A percentile compares a stretch with the other conserved stretches of the same genome.
Conservation (phyloP, 768 basidiomycete species). For the Tulasnella sp. region DNA sequence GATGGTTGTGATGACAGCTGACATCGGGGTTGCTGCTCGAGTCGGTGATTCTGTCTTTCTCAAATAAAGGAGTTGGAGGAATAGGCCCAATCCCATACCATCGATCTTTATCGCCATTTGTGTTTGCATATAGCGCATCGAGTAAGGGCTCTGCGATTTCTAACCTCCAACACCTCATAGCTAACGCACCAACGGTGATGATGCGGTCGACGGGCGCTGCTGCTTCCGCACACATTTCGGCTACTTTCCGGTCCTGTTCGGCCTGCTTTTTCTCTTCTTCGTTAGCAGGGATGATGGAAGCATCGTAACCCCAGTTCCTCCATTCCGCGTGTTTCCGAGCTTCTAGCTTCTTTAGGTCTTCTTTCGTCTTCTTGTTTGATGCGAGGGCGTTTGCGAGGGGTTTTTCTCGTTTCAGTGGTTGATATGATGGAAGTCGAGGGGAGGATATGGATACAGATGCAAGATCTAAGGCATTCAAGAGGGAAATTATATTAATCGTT, state of each 20-base stretch:
- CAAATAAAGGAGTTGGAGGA: slow-evolving; percentile 6
- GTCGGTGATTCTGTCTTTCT: not conserved
- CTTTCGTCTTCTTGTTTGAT: slow-evolving; percentile 12
- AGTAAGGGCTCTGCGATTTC: slow-evolving; percentile 15
- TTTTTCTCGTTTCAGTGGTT: slow-evolving; percentile 8
- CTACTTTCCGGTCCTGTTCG: slow-evolving; percentile 9
- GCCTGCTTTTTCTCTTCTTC: slow-evolving; percentile 3
- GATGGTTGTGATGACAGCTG: not conserved
- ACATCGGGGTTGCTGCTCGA: not conserved
- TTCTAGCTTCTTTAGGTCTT: slow-evolving; percentile 15
- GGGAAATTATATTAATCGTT: not conserved
- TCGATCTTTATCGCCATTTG: slow-evolving; percentile 1
- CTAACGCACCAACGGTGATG: slow-evolving; percentile 14
- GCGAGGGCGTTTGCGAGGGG: not conserved
- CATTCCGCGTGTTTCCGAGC: slow-evolving; percentile 16
- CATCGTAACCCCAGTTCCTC: slow-evolving; percentile 16
- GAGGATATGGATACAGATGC: slow-evolving; percentile 4
- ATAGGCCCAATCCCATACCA: slow-evolving; percentile 5
- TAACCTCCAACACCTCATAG: slow-evolving; percentile 16
- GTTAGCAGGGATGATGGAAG: not conserved
- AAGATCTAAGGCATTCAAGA: slow-evolving; percentile 1
- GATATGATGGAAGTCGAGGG: not conserved
- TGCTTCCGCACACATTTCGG: slow-evolving; percentile 16
- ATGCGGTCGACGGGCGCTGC: slow-evolving; percentile 7
- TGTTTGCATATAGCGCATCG: slow-evolving; percentile 4